Evolutionary conservation across 2,329 filamentous ascomycete genomes (phyloP).

Genomic region (Diaporthe citrichinensis): DNA sequence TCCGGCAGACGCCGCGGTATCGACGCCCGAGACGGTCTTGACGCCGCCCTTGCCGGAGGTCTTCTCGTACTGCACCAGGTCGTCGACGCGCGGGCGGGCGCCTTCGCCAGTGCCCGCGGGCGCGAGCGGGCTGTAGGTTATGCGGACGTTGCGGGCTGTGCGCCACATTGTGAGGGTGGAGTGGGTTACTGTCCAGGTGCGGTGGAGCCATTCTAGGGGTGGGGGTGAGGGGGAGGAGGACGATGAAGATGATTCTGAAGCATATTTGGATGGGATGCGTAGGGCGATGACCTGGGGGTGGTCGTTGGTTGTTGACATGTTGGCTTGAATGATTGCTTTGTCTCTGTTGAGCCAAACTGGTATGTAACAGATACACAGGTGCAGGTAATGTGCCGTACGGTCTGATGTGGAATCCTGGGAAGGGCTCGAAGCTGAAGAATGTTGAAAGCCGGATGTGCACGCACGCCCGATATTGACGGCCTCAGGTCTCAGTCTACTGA

Average conservation of each 20-base stretch:
- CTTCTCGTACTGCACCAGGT: conserved; percentile 79
- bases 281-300: conserved; percentile 50
- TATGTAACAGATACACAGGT: not conserved
- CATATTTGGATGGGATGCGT: conserved; percentile 66
- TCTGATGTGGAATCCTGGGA: not conserved
- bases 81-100: conserved; percentile 69
- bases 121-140: conserved; percentile 76
- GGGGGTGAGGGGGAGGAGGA: conserved; percentile 58
- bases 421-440: too few species aligned
- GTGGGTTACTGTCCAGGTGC: conserved; percentile 82
- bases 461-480: too few species aligned
- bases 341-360: not conserved
- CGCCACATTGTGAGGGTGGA: conserved; percentile 87
- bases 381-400: not conserved
- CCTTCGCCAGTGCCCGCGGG: conserved; percentile 30
- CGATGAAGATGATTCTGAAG: conserved; percentile 45
- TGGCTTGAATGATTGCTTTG: not conserved
- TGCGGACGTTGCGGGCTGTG: conserved; percentile 82
- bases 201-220: conserved; percentile 70
- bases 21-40: conserved; percentile 76
- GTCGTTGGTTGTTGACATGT: conserved; percentile 30
- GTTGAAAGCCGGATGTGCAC: not conserved
- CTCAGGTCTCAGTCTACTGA: not conserved
- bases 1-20: conserved; percentile 59
- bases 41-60: conserved; percentile 60